These are phyloP conservation scores for Aureobasidium mangrovei DNA, from an alignment of 2,329 filamentous ascomycete species.

Conservation along the genomic window DNA sequence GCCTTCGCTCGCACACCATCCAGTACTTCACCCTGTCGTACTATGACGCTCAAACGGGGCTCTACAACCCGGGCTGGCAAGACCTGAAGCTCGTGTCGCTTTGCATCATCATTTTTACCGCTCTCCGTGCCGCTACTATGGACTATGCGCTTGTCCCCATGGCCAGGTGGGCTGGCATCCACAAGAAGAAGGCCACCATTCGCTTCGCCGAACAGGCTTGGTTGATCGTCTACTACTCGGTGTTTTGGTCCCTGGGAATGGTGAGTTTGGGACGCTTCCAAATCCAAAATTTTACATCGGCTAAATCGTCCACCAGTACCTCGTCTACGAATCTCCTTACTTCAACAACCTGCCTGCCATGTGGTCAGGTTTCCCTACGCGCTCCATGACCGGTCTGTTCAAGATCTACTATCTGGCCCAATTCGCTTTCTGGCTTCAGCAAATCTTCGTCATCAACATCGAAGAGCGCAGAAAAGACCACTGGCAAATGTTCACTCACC, in stretches of 20 bases:
- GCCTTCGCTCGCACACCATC: conserved; percentile 65
- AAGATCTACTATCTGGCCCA: conserved; percentile 89
- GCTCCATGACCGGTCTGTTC: conserved; percentile 62
- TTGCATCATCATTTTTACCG: conserved; percentile 79
- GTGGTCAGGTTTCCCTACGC: conserved; percentile 77
- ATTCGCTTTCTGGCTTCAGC: conserved; percentile 88
- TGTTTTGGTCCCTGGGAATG: conserved; percentile 76
- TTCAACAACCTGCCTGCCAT: conserved; percentile 68
- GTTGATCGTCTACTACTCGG: conserved; percentile 72
- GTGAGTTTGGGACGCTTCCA: not conserved
- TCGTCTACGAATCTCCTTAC: conserved; percentile 69
- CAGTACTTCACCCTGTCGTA: conserved; percentile 88
- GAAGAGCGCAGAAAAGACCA: conserved; percentile 93
- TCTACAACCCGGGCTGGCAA: conserved; percentile 69
- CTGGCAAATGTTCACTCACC: conserved; percentile 91
- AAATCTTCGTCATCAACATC: conserved; percentile 88
- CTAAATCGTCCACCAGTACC: conserved; percentile 49
- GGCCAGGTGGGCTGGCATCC: conserved; percentile 62
- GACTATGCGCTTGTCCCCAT: conserved; percentile 79
- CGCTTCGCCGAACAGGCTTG: conserved; percentile 93
- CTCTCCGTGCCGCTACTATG: conserved; percentile 73
- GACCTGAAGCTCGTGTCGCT: conserved; percentile 70
- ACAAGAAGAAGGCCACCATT: conserved; percentile 64
- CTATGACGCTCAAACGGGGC: conserved; percentile 57
- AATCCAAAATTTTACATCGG: not conserved